phyloP scores from a whole-genome alignment of 2,329 filamentous ascomycete species.

The Verticillium alfalfae region DNA sequence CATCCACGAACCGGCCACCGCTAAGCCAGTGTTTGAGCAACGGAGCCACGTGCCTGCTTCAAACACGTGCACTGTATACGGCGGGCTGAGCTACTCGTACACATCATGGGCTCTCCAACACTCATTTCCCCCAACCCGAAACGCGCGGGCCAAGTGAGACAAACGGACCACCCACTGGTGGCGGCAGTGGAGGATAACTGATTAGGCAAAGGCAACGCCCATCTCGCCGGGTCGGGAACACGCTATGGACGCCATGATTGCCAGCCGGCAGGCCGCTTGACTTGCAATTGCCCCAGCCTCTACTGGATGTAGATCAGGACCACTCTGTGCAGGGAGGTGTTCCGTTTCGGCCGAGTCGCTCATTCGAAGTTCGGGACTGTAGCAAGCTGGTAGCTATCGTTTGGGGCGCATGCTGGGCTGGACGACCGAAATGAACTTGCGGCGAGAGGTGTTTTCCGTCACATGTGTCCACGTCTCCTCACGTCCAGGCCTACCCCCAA shows the following conservation, averaged over 20 bases:
- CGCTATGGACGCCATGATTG: not conserved
- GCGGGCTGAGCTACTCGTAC: not conserved
- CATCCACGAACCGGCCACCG: not conserved
- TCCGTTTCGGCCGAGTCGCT: not conserved
- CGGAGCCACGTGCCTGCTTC: not conserved
- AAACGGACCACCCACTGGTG: not conserved
- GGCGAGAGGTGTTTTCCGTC: not conserved
- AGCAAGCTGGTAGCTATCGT: not conserved
- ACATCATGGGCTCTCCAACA: not conserved
- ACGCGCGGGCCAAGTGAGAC: not conserved
- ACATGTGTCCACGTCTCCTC: not conserved
- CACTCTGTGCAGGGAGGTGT: not conserved
- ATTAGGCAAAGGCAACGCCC: not conserved
- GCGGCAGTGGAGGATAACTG: not conserved
- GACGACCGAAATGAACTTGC: not conserved
- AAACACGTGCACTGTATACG: not conserved
- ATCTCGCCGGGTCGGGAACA: not conserved
- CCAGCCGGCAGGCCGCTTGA: not conserved
- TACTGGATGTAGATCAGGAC: not conserved
- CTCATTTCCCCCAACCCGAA: not conserved
- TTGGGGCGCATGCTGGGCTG: not conserved
- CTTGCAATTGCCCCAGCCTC: not conserved
- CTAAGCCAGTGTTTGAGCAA: not conserved
- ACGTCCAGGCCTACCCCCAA: too few species aligned
- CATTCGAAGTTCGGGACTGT: not conserved